Evolutionary conservation across 2,329 filamentous ascomycete genomes (phyloP).

Genomic region (Cordyceps cicadae): DNA sequence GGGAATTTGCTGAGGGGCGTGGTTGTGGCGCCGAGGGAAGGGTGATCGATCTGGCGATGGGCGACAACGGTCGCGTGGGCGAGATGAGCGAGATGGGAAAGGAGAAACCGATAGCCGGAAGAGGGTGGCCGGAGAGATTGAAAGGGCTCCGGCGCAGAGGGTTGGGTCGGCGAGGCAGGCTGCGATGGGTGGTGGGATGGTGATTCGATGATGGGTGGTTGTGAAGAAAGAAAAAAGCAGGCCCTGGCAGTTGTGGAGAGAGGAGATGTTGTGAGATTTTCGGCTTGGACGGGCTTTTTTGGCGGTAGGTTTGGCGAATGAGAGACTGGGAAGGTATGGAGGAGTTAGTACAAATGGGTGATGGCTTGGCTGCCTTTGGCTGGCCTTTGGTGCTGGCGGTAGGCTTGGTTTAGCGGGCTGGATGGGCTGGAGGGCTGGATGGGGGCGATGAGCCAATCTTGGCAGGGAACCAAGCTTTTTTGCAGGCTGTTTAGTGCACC

Average conservation of each 20-base stretch:
- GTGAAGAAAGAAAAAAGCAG: constrained; percentile 8
- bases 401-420: too few relatives aligned
- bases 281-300: constrained; percentile 4
- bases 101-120: not conserved
- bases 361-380: not conserved
- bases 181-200: not conserved
- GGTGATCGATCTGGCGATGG: not conserved
- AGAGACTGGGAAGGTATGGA: too few relatives aligned
- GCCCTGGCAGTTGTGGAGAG: constrained; percentile 8
- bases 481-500: too few relatives aligned
- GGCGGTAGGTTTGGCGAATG: not conserved
- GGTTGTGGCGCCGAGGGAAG: not conserved
- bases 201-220: not conserved
- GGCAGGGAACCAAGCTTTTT: too few relatives aligned
- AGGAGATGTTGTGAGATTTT: constrained; percentile 12
- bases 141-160: not conserved
- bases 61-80: not conserved
- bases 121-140: not conserved
- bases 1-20: not conserved
- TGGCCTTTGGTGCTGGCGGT: not conserved
- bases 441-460: too few relatives aligned
- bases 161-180: not conserved
- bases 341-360: too few relatives aligned
- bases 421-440: too few relatives aligned
- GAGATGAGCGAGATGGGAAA: not conserved